phyloP scores from a whole-genome alignment of 1,284 basidiomycete species.

The Schizophyllum commune region DNA sequence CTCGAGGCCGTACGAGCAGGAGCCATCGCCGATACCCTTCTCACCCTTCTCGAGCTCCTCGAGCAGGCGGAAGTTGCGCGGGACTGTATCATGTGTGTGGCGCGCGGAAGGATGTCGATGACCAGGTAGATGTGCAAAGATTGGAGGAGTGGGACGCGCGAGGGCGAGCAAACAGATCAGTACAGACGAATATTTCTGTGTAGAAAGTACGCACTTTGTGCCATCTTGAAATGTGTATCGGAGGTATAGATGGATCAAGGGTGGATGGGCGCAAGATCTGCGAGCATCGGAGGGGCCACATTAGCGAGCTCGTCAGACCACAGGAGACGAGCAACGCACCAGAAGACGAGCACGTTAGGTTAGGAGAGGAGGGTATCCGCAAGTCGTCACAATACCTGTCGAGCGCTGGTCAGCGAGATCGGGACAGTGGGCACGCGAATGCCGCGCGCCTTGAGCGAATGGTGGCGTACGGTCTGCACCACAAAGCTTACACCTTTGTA shows the following conservation, averaged over 20 bases:
- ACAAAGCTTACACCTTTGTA: no score
- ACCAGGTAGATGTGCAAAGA: not conserved
- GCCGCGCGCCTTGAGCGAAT: no score
- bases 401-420: no score
- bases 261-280: not conserved
- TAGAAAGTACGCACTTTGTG: not conserved
- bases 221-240: not conserved
- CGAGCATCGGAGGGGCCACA: not conserved
- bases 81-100: conserved; percentile 50
- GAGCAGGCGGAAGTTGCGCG: conserved; percentile 91
- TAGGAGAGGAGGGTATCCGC: not conserved
- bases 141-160: not conserved
- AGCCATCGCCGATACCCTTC: conserved; percentile 98
- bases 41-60: conserved; percentile 99
- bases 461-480: no score
- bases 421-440: no score
- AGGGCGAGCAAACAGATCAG: not conserved
- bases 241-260: not conserved
- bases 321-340: not conserved
- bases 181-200: not conserved
- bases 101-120: not conserved
- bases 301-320: not conserved
- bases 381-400: no score
- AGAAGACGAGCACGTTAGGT: not conserved
- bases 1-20: conserved; percentile 38